Evolutionary conservation across 2,329 filamentous ascomycete genomes (phyloP).

Genomic region (Madurella fahalii): DNA sequence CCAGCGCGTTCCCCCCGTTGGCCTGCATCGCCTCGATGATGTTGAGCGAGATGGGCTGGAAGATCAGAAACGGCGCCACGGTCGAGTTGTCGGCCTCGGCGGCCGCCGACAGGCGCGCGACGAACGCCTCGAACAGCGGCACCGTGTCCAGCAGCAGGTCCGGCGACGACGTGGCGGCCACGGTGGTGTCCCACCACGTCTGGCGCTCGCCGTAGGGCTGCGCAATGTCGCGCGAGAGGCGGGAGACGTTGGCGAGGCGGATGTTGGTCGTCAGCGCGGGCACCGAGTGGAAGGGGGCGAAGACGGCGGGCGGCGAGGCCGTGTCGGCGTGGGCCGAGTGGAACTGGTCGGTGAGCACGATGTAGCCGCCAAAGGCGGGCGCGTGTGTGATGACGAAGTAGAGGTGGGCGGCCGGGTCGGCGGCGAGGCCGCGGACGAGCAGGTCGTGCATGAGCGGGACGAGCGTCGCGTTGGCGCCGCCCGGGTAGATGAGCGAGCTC

Average conservation of each 20-base stretch:
- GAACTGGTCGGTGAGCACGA: slow-evolving; percentile 17
- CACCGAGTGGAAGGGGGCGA: slow-evolving; percentile 24
- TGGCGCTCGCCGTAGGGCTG: slow-evolving; percentile 27
- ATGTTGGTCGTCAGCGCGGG: slow-evolving; percentile 24
- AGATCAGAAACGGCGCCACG: slow-evolving; percentile 27
- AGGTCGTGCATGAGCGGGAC: slow-evolving; percentile 24
- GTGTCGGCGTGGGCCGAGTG: slow-evolving; percentile 15
- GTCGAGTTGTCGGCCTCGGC: slow-evolving; percentile 12
- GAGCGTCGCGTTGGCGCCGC: slow-evolving; percentile 33
- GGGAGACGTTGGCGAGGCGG: slow-evolving; percentile 26
- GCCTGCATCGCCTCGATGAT: slow-evolving; percentile 31
- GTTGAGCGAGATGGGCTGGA: slow-evolving; percentile 39
- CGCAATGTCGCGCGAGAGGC: slow-evolving; percentile 24
- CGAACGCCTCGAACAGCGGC: slow-evolving; percentile 24
- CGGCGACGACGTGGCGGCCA: slow-evolving; percentile 22
- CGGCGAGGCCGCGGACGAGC: slow-evolving; percentile 12
- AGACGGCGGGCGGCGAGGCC: slow-evolving; percentile 17
- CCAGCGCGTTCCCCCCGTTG: slow-evolving; percentile 41
- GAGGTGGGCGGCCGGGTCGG: slow-evolving; percentile 17
- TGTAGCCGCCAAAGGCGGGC: slow-evolving; percentile 10
- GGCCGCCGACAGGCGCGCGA: slow-evolving; percentile 11
- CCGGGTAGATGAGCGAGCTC: slow-evolving; percentile 42
- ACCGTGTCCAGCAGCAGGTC: slow-evolving; percentile 29
- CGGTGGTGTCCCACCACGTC: slow-evolving; percentile 31
- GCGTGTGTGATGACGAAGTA: slow-evolving; percentile 17